Evolutionary conservation across 208 protist genomes (phyloP).

Genomic region (Vickermania spadyakhi): DNA sequence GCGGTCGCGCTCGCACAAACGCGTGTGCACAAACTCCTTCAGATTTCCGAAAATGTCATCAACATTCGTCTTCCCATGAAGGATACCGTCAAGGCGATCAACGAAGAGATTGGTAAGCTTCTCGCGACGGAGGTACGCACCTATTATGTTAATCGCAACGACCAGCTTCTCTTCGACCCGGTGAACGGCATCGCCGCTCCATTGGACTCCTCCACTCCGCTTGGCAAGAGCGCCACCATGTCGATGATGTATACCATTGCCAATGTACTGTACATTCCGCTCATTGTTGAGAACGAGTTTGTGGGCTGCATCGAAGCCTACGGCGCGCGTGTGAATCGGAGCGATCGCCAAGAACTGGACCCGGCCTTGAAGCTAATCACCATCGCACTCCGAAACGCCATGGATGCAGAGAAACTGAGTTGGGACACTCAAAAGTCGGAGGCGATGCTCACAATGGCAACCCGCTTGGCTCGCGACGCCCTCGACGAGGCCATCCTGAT

Average conservation of each 20-base stretch:
- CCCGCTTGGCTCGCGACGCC: constrained; percentile 65
- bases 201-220: constrained; percentile 12
- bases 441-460: constrained; percentile 77
- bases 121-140: constrained; percentile 6
- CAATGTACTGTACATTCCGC: constrained; percentile 16
- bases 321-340: not conserved
- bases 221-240: constrained; percentile 14
- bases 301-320: constrained; percentile 16
- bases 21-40: not conserved
- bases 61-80: constrained; percentile 4
- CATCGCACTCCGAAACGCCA: constrained; percentile 14
- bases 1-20: not conserved
- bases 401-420: constrained; percentile 10
- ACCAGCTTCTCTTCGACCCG: constrained; percentile 13
- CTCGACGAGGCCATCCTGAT: constrained; percentile 63
- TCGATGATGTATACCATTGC: constrained; percentile 11
- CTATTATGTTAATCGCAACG: constrained; percentile 18
- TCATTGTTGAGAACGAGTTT: constrained; percentile 8
- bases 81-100: constrained; percentile 13
- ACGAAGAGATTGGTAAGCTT: constrained; percentile 10
- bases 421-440: constrained; percentile 50
- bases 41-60: not conserved
- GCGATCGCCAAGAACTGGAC: not conserved
- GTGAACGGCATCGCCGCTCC: constrained; percentile 13
- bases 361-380: not conserved